Evolutionary conservation across 345 rosid species (phyloP).

Genomic region (Euphorbia peplus): DNA sequence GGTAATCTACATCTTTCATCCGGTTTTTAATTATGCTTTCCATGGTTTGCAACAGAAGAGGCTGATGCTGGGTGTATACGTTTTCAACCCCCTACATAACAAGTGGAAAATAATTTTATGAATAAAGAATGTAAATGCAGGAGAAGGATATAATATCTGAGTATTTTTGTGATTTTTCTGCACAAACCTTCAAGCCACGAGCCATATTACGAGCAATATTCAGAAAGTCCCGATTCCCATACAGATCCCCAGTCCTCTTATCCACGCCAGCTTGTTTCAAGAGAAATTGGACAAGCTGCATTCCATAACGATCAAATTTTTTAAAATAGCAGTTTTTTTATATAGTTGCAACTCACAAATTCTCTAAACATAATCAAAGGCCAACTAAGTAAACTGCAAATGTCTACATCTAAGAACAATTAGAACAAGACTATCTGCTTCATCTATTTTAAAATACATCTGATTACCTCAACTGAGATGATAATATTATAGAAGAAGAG

Average conservation of each 20-base stretch:
- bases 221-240: slow-evolving; percentile 86
- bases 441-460: neutral
- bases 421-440: neutral
- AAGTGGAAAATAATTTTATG: neutral
- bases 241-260: slow-evolving; percentile 91
- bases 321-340: slow-evolving; percentile 14
- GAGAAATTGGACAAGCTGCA: slow-evolving; percentile 92
- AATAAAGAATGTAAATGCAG: neutral
- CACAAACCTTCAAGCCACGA: slow-evolving; percentile 90
- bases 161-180: slow-evolving; percentile 1
- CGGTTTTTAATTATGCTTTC: slow-evolving; percentile 90
- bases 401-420: neutral
- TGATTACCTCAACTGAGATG: neutral
- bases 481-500: neutral
- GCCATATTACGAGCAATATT: slow-evolving; percentile 99
- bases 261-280: slow-evolving; percentile 96
- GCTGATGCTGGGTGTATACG: slow-evolving; percentile 98
- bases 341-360: neutral
- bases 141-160: neutral
- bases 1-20: slow-evolving; percentile 89
- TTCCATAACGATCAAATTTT: slow-evolving; percentile 28
- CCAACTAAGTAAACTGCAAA: neutral
- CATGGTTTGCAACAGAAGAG: slow-evolving; percentile 91
- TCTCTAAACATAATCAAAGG: neutral
- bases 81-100: slow-evolving; percentile 81